Evolutionary conservation across 2,329 filamentous ascomycete genomes (phyloP).

Genomic region (Fusarium sublunatum): DNA sequence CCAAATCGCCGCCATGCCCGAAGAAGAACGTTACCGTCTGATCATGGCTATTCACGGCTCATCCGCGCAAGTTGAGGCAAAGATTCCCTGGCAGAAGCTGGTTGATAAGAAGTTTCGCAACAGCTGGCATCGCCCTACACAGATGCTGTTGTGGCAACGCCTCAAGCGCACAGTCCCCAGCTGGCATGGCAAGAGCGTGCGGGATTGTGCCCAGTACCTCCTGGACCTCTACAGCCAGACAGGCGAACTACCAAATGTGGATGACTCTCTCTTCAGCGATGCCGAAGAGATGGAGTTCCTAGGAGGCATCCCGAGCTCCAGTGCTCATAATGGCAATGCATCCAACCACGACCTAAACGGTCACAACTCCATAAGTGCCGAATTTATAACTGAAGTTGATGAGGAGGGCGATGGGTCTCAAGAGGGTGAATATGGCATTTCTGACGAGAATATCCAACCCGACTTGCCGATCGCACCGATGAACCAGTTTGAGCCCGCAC

Average conservation of each 20-base stretch:
- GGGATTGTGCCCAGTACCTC: constrained; percentile 52
- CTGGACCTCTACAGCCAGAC: constrained; percentile 51
- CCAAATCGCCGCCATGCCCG: constrained; percentile 56
- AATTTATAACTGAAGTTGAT: constrained; percentile 49
- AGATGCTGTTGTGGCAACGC: constrained; percentile 55
- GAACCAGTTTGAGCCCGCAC: constrained; percentile 32
- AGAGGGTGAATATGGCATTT: constrained; percentile 24
- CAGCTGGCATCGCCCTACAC: constrained; percentile 54
- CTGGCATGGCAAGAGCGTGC: constrained; percentile 48
- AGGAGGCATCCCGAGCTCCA: constrained; percentile 33
- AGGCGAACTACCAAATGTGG: constrained; percentile 51
- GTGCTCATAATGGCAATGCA: constrained; percentile 16
- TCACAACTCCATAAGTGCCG: constrained; percentile 40
- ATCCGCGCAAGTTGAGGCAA: constrained; percentile 55
- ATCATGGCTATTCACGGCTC: constrained; percentile 57
- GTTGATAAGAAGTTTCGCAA: constrained; percentile 55
- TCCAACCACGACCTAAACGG: not conserved
- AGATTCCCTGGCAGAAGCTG: constrained; percentile 63
- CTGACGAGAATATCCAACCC: constrained; percentile 42
- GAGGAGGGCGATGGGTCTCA: constrained; percentile 38
- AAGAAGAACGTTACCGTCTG: constrained; percentile 59
- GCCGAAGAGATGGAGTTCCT: constrained; percentile 50
- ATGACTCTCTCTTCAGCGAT: constrained; percentile 48
- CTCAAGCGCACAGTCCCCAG: constrained; percentile 51
- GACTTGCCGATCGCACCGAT: constrained; percentile 49